These are phyloP conservation scores for Astrocystis sublimbata DNA, from an alignment of 495 filamentous ascomycete genomes.

Conservation along the genomic window DNA sequence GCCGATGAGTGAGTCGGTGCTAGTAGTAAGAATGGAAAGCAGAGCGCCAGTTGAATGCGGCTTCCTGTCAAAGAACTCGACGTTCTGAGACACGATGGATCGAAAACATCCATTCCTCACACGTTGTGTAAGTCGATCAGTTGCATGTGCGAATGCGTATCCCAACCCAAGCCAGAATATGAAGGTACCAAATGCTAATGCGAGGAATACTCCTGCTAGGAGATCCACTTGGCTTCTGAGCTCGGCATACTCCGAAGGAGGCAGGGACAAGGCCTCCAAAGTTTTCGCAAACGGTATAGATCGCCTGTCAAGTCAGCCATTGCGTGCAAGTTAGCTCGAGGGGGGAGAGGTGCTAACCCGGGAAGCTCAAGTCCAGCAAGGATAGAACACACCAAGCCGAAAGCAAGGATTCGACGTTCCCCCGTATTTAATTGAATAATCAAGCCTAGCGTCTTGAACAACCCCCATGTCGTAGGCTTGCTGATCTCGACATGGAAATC, in stretches of 20 bases:
- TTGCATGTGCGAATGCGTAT: constrained; percentile 66
- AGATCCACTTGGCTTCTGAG: neutral
- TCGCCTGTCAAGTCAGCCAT: neutral
- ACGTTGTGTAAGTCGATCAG: constrained; percentile 69
- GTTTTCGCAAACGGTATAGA: neutral
- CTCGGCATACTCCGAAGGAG: neutral
- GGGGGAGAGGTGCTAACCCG: neutral
- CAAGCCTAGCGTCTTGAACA: neutral
- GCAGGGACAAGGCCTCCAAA: neutral
- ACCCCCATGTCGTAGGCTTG: neutral
- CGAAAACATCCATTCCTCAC: constrained; percentile 69
- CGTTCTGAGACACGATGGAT: constrained; percentile 66
- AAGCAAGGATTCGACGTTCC: neutral
- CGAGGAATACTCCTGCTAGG: neutral
- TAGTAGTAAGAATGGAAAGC: constrained; percentile 82
- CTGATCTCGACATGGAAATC: neutral
- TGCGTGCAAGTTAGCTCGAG: neutral
- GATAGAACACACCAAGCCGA: neutral
- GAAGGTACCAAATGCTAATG: neutral
- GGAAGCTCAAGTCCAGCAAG: constrained; percentile 1
- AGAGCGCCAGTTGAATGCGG: constrained; percentile 85
- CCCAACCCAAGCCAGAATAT: constrained; percentile 37
- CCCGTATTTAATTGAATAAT: neutral
- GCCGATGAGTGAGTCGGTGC: constrained; percentile 80
- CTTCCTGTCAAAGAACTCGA: constrained; percentile 82